Conservation (phyloP, 805 yeast genomes). For the Candida taoyuanica region DNA sequence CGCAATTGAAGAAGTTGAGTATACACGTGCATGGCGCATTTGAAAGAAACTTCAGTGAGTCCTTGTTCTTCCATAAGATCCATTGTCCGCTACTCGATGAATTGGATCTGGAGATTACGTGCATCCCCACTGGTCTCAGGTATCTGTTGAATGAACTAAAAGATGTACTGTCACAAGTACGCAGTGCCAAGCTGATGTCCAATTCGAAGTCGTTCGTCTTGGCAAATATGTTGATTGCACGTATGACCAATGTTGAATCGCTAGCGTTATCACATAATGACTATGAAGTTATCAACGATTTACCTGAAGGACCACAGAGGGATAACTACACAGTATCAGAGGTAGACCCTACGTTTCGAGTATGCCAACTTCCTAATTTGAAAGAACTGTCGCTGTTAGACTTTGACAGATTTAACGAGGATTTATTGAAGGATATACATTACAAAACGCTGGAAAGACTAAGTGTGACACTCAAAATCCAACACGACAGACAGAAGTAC, state of each 20-base stretch:
- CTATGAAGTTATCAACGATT: slow-evolving; percentile 8
- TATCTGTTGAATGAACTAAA: slow-evolving; percentile 3
- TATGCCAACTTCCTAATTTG: slow-evolving; percentile 5
- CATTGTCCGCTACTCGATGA: slow-evolving; percentile 6
- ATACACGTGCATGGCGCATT: slow-evolving; percentile 20
- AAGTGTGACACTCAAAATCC: slow-evolving; percentile 5
- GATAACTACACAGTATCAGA: slow-evolving; percentile 2
- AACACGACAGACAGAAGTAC: slow-evolving; percentile 10
- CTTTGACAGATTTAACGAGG: slow-evolving; percentile 15
- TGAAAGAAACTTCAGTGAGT: slow-evolving; percentile 15
- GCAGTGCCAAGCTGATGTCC: slow-evolving; percentile 1
- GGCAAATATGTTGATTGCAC: slow-evolving; percentile 9
- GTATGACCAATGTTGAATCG: neutral
- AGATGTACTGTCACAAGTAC: neutral
- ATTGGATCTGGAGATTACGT: slow-evolving; percentile 10
- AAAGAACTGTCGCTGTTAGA: slow-evolving; percentile 5
- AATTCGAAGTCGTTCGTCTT: slow-evolving; percentile 12
- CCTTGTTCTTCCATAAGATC: slow-evolving; percentile 13
- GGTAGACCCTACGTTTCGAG: slow-evolving; percentile 1
- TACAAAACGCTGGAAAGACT: neutral
- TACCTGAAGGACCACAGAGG: slow-evolving; percentile 6
- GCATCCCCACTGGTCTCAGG: slow-evolving; percentile 8
- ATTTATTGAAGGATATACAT: slow-evolving; percentile 8
- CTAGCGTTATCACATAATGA: slow-evolving; percentile 11
- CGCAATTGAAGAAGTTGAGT: slow-evolving; percentile 9